Base-by-base conservation (phyloP, 202 grass and related monocot species). In the Panicum virgatum region DNA sequence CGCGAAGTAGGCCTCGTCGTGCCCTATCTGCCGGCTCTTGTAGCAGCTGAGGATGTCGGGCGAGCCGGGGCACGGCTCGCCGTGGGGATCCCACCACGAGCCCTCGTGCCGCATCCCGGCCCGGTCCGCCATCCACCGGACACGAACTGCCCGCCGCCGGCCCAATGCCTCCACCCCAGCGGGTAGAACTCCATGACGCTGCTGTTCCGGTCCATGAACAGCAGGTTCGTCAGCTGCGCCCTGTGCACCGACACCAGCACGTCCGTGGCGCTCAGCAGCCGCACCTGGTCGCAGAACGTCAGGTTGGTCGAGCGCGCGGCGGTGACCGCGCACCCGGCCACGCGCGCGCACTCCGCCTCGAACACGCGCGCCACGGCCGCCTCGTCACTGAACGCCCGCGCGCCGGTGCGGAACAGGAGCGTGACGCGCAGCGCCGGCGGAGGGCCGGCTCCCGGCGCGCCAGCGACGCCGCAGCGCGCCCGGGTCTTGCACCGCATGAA, bases 131-230 rank as follows among this genome's bases (percentile, higher is more conserved):
- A 92, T 69, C 94, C 89, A 94, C 30, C 62, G 51, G 87, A 94
- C 47, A 97, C 89, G 12, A 80, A 92, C 72, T 90, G 87, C 56
- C 89, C 83, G 0, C 46, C 32, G 0, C 85, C 85, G 0, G 89
- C 89, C 15, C 80, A 15, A 48, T 97, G 72, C 61, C 76, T 84
- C 94, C 94, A 97, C 0, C 94, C 87, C 50, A 86, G 76, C 0
- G 87, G 91, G 68, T 86, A 97, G 19, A 97, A 86, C 72, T 97
- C 94, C 94, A 97, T 90, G 12, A 88, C 10, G 70, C 85, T 92
- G 77, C 85, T 94, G 62, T 80, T 87, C 80, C 67, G 72, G 2
- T 92, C 94, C 91, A 94, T 94, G 59, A 97, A 94, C 34, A 94
- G 5, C 70, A 86, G 20, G 83, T 94, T 97, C 2, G 87, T 80